Conservation (phyloP, 352 stramenopile species). For the Globisporangium megalacanthum region DNA sequence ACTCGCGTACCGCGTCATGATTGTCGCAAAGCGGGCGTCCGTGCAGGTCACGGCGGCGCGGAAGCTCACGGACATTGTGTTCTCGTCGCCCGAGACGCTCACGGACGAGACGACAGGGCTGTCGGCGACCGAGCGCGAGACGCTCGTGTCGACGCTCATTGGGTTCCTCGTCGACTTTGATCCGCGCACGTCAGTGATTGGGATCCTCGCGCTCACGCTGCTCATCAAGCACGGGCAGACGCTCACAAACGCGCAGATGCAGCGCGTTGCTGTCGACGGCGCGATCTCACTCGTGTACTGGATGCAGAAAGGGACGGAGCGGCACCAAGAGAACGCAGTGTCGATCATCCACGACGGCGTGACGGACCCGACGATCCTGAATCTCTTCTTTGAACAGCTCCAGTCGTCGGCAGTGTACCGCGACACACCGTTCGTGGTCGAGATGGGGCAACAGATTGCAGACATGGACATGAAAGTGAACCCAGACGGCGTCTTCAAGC, state of each 20-base stretch:
- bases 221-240: slow-evolving; percentile 56
- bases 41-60: slow-evolving; percentile 63
- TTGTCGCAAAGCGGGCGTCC: slow-evolving; percentile 40
- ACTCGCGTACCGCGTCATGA: slow-evolving; percentile 52
- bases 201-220: slow-evolving; percentile 57
- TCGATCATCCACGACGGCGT: slow-evolving; percentile 71
- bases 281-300: slow-evolving; percentile 72
- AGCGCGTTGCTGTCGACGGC: slow-evolving; percentile 66
- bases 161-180: slow-evolving; percentile 70
- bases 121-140: slow-evolving; percentile 39
- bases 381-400: slow-evolving; percentile 62
- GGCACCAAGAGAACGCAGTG: slow-evolving; percentile 74
- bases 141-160: slow-evolving; percentile 66
- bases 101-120: slow-evolving; percentile 43
- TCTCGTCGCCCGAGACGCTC: slow-evolving; percentile 46
- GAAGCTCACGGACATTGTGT: slow-evolving; percentile 78
- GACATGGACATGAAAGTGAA: slow-evolving; percentile 60
- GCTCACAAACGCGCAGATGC: slow-evolving; percentile 54
- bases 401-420: slow-evolving; percentile 38
- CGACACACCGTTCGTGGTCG: slow-evolving; percentile 56
- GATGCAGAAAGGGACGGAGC: slow-evolving; percentile 80
- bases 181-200: slow-evolving; percentile 65
- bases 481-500: slow-evolving; percentile 54
- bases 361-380: slow-evolving; percentile 26
- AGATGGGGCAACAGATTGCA: slow-evolving; percentile 61